Base-by-base conservation (phyloP, 805 yeast species). In the Candida tibetensis region DNA sequence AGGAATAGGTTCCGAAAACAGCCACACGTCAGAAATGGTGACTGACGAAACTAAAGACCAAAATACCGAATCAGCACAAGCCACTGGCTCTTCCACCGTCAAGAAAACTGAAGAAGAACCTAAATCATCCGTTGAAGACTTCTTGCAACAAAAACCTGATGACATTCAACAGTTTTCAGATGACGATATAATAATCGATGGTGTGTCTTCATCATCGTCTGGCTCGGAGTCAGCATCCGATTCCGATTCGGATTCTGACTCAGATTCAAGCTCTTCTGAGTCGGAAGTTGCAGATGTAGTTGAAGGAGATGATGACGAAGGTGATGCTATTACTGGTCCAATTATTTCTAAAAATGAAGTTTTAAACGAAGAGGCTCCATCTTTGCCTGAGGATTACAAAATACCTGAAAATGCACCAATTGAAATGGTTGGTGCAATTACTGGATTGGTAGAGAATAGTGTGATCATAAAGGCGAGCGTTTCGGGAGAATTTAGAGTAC, bases 401-500 rank as follows among this genome's bases (percentile, higher is more conserved):
- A 72, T 91, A 16, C 74, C 73, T 1, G 73, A 66, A n/a, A 61
- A 63, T 5, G 81, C 88, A 2, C 81, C 83, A 0, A 74, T 90
- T 10, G 85, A 86, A 45, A 73, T 70, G 18, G 70, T 89, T 14
- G 99, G 99, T 2, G 68, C 65, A 5, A 66, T 91, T 5, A 71
- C 74, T 7, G 80, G 82, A 0, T 65, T 84, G 7, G 89, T 87
- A 5, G 95, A 88, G 29, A 72, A 71, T 37, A 81, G 84, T 40
- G 75, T 85, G 1, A 74, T 93, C 4, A 69, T 93, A 17, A 79
- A 79, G 49, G 93, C 95, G 0, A 62, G 64, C 10, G 60, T 72
- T 1, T 85, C 96, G 2, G 98, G 95, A 9, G 97, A 93, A 52
- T 84, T 81, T 55, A 68, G 90, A 30, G 84, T 89, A 2, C 67